Percentiles rank a stretch among this genome's conserved stretches.
These are phyloP conservation scores for Chlorella variabilis DNA, from an alignment of 163 green algal species.

Conservation along the genomic window DNA sequence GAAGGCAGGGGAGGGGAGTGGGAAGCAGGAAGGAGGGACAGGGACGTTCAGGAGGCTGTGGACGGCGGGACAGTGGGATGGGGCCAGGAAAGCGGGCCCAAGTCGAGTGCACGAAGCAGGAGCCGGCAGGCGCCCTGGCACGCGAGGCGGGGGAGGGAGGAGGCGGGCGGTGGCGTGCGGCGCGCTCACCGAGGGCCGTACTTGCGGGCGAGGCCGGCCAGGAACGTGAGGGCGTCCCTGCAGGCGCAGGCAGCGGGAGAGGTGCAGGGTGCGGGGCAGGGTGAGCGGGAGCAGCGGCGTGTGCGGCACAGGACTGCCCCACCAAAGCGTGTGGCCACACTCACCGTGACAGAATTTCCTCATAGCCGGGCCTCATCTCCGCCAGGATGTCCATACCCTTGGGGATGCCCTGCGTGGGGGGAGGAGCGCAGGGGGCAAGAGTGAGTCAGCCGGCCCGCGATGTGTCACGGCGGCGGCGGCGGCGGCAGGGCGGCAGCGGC, in stretches of 20 bases:
- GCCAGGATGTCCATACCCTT: constrained; percentile 27
- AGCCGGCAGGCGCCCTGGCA: too few relatives aligned
- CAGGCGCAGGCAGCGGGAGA: not conserved
- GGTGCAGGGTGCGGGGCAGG: too few relatives aligned
- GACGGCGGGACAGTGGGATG: too few relatives aligned
- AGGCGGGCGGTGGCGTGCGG: too few relatives aligned
- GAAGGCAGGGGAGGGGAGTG: not conserved
- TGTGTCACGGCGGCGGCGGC: not conserved
- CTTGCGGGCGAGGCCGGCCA: constrained; percentile 40
- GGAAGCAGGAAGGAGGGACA: not conserved
- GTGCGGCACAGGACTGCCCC: too few relatives aligned
- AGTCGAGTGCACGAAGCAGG: too few relatives aligned
- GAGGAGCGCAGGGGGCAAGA: not conserved
- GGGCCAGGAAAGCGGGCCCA: too few relatives aligned
- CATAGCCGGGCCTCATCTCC: constrained; percentile 35
- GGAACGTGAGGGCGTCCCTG: constrained; percentile 39
- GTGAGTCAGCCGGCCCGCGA: not conserved
- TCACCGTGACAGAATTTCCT: constrained; percentile 32
- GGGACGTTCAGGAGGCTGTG: too few relatives aligned
- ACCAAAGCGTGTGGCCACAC: not conserved
- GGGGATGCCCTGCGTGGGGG: not conserved
- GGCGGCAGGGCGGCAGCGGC: not conserved
- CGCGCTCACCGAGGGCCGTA: constrained; percentile 33
- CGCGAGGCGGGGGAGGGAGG: too few relatives aligned
- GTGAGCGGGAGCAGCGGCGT: too few relatives aligned